Conservation (phyloP, 140 eudicot genomes). For the Bidens hawaiensis region DNA sequence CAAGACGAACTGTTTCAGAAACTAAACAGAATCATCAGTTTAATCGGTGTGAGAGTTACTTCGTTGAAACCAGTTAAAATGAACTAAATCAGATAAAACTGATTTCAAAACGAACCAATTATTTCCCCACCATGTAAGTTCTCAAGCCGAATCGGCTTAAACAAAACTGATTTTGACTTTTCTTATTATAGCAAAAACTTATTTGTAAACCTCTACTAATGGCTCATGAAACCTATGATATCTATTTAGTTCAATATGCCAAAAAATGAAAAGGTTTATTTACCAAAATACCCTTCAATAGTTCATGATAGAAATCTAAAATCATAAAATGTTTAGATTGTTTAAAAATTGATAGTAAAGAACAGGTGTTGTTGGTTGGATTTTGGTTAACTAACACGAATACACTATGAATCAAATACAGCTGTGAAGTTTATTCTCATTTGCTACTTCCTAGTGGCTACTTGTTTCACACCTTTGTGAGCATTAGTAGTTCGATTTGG, state of each 20-base stretch:
- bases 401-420: neutral
- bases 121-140: no score
- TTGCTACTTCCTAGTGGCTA: neutral
- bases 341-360: neutral
- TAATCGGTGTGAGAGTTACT: no score
- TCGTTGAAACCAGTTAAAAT: no score
- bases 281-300: neutral
- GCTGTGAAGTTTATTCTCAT: constrained; percentile 2
- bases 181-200: no score
- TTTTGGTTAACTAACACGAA: constrained; percentile 7
- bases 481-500: neutral
- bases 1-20: no score
- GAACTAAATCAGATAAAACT: no score
- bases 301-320: no score
- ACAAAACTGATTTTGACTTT: no score
- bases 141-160: no score
- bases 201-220: no score
- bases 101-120: no score
- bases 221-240: neutral
- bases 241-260: neutral
- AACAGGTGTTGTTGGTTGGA: neutral
- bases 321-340: neutral
- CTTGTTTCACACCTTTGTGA: neutral
- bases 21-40: no score
- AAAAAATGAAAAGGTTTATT: neutral